Evolutionary conservation across 2,329 filamentous ascomycete genomes (phyloP), one percentile per base, ranked within the genome.

Genomic region (Didymella pinodella): DNA sequence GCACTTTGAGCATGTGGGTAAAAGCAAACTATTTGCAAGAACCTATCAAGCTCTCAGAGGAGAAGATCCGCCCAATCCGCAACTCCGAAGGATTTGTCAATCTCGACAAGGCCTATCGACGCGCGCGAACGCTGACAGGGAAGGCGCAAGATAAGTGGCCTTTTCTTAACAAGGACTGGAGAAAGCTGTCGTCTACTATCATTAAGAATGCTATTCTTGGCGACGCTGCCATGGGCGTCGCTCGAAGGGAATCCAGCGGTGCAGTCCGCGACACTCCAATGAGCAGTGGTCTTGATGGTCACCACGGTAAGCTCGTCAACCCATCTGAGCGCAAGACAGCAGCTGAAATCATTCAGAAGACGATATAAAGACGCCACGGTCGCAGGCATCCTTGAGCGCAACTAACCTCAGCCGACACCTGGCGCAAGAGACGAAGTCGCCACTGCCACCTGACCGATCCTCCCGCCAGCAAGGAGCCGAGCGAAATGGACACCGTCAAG

Each of bases 61-160:
- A 62, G 16, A 43, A 49, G 16, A 57, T 59, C 31, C 43, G 55
- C 7, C 48, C 43, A 0, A 69, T 75, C 20, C 63, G 65, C 31
- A 66, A 63, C 5, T 22, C 59, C 2, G 65, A 71, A 49, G 67
- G 62, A 28, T 73, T 71, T 49, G 38, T 46, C 31, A 63, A 68
- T 20, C 55, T 75, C 3, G 65, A 72, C 29, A 59, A 58, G n/a
- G 72, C 72, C 14, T 75, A 70, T 45, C 66, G 67, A 41, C 67
- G 72, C 32, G 70, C 69, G 22, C 66, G 67, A 14, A 54, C 59
- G 18, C 66, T 74, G 29, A 74, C 71, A 16, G 68, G 67, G n/a
- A 67, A 66, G 47, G 63, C 68, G 26, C 67, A 70, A 61, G 70
- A 74, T 34, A 70, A 73, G 54, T 75, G 71, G 71, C 72, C 72